These are phyloP conservation scores for Simmondsia chinensis DNA, from an alignment of 148 eudicot species.

Conservation along the genomic window DNA sequence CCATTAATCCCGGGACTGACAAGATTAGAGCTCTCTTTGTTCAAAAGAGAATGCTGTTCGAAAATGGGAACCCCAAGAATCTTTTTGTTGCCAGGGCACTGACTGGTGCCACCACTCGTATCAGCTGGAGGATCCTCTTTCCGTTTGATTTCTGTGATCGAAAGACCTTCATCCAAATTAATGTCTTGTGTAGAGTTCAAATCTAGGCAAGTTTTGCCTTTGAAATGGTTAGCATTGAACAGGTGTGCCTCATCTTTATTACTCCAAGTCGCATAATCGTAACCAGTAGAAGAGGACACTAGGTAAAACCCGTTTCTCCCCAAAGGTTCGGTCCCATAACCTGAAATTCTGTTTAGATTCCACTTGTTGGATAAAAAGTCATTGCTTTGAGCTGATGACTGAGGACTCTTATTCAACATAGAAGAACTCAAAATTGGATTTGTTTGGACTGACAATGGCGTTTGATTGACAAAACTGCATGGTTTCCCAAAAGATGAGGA, in stretches of 20 bases:
- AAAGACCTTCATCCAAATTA: slow-evolving; percentile 37
- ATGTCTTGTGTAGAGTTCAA: slow-evolving; percentile 32
- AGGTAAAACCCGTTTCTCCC: slow-evolving; percentile 33
- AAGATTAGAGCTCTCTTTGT: slow-evolving; percentile 22
- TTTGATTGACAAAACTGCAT: slow-evolving; percentile 27
- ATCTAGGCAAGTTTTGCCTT: slow-evolving; percentile 16
- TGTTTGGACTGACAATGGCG: slow-evolving; percentile 23
- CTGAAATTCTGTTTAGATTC: slow-evolving; percentile 21
- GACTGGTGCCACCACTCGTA: slow-evolving; percentile 14
- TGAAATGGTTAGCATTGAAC: slow-evolving; percentile 19
- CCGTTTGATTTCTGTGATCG: slow-evolving; percentile 17
- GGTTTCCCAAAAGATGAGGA: slow-evolving; percentile 35
- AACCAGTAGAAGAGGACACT: slow-evolving; percentile 38
- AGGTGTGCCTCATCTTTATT: slow-evolving; percentile 27
- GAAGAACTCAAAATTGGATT: slow-evolving; percentile 25
- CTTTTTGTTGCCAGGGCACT: slow-evolving; percentile 16
- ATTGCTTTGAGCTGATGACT: slow-evolving; percentile 29
- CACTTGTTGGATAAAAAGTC: slow-evolving; percentile 25
- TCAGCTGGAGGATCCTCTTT: slow-evolving; percentile 23
- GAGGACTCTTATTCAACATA: slow-evolving; percentile 24
- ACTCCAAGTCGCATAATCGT: slow-evolving; percentile 31
- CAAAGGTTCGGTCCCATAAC: slow-evolving; percentile 17
- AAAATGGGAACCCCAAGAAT: slow-evolving; percentile 57
- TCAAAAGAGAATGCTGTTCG: slow-evolving; percentile 21
- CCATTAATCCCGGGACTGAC: slow-evolving; percentile 18